These are phyloP conservation scores for Erysimum cheiri DNA, from an alignment of 441 rosid genomes.

Conservation along the genomic window DNA sequence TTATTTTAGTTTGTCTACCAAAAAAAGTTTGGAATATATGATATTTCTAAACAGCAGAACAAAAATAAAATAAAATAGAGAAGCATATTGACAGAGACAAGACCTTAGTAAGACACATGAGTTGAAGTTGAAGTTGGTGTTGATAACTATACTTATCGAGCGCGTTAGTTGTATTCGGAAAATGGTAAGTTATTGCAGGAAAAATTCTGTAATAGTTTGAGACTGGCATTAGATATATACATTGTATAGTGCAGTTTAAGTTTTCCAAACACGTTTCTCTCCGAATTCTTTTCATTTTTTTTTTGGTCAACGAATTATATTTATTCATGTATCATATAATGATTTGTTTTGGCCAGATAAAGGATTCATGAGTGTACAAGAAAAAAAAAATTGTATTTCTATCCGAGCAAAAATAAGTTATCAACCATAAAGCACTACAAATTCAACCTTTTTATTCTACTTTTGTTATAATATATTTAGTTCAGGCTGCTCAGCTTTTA, in stretches of 20 bases:
- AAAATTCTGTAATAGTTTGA: background rate
- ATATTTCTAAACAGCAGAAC: slow-evolving; percentile 18
- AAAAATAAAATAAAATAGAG: background rate
- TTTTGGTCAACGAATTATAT: background rate
- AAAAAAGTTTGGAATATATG: slow-evolving; percentile 32
- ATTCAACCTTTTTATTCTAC: slow-evolving; percentile 19
- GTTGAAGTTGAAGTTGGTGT: slow-evolving; percentile 20
- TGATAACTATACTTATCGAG: slow-evolving; percentile 3
- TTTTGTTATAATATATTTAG: slow-evolving; percentile 23
- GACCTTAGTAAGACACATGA: slow-evolving; percentile 27
- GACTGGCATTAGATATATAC: background rate
- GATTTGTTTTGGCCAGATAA: slow-evolving; percentile 18
- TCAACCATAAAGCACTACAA: slow-evolving; percentile 29
- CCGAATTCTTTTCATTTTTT: background rate
- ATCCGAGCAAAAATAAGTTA: slow-evolving; percentile 21
- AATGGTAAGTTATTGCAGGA: slow-evolving; percentile 11
- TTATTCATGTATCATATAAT: background rate
- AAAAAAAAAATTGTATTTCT: background rate
- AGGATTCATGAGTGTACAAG: slow-evolving; percentile 22
- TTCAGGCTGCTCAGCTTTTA: slow-evolving; percentile 39
- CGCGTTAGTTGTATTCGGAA: background rate
- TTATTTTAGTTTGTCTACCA: slow-evolving; percentile 22
- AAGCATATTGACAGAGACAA: slow-evolving; percentile 33
- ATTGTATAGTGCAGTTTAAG: slow-evolving; percentile 9
- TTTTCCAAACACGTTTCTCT: slow-evolving; percentile 15